Conservation (phyloP, 2,329 filamentous ascomycete species). For the Endocalyx cinctus region DNA sequence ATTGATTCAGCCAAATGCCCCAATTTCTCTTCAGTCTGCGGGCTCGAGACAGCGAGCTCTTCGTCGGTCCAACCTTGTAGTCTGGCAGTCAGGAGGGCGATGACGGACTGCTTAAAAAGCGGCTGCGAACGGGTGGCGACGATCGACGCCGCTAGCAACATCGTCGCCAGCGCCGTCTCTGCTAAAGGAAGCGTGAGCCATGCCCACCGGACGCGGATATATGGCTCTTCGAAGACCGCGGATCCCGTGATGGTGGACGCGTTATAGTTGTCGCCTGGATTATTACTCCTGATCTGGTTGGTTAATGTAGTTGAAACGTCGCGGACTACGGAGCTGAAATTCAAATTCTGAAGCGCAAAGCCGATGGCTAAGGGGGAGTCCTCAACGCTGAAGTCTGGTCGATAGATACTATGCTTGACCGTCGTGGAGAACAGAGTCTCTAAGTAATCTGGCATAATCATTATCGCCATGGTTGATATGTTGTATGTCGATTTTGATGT, state of each 20-base stretch:
- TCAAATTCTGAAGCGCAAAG: constrained; percentile 6
- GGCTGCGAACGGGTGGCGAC: constrained; percentile 9
- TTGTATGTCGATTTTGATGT: constrained; percentile 5
- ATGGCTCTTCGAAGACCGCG: constrained; percentile 13
- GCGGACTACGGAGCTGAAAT: constrained; percentile 6
- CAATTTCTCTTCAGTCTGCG: constrained; percentile 9
- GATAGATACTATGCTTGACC: constrained; percentile 5
- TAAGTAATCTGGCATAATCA: constrained; percentile 4
- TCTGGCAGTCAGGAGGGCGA: constrained; percentile 7
- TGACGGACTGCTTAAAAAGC: constrained; percentile 12
- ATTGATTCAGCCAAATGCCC: constrained; percentile 9
- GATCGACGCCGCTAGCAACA: constrained; percentile 9
- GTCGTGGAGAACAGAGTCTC: constrained; percentile 1
- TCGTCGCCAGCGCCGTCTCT: constrained; percentile 8
- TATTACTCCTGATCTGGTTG: constrained; percentile 8
- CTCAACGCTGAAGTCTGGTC: no score
- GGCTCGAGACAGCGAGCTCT: constrained; percentile 7
- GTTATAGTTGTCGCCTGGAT: constrained; percentile 13
- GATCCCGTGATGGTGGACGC: constrained; percentile 4
- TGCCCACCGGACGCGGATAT: constrained; percentile 12
- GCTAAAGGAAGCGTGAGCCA: constrained; percentile 13
- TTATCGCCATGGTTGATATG: constrained; percentile 2
- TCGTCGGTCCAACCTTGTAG: constrained; percentile 11
- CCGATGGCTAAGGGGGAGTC: no score
- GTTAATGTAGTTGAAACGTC: constrained; percentile 9